phyloP scores from a whole-genome alignment of 257 asterid genomes.

The Solanum appendiculatum region DNA sequence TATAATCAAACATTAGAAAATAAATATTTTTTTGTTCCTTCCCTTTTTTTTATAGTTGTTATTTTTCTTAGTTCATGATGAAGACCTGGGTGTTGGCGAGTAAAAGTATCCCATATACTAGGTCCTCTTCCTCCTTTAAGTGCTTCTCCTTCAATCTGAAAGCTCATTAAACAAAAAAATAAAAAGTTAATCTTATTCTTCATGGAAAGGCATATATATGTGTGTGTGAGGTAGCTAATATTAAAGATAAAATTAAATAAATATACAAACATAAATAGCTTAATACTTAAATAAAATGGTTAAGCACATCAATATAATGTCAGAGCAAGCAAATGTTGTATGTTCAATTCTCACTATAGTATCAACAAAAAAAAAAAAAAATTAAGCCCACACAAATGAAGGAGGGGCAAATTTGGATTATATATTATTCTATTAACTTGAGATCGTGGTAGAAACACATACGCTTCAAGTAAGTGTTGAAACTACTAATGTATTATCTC shows the following conservation, averaged over 20 bases:
- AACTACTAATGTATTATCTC: too few species aligned
- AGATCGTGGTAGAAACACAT: background rate
- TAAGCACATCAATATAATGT: too few species aligned
- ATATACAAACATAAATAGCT: background rate
- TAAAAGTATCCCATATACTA: constrained; percentile 22
- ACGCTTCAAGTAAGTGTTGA: too few species aligned
- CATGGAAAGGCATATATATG: background rate
- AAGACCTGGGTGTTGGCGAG: constrained; percentile 10
- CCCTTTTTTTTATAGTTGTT: background rate
- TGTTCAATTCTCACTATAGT: background rate
- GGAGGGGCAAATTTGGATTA: background rate
- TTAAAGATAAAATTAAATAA: background rate
- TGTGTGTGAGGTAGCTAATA: background rate
- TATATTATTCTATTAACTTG: background rate
- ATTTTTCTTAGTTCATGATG: background rate
- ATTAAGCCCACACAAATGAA: background rate
- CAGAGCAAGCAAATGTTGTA: background rate
- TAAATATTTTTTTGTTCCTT: background rate
- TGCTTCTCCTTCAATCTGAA: constrained; percentile 12
- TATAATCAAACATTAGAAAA: too few species aligned
- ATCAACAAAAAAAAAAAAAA: background rate
- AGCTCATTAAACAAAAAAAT: background rate
- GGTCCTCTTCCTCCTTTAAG: constrained; percentile 16
- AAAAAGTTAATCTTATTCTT: background rate
- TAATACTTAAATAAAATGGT: too few species aligned